These are phyloP conservation scores for Eimeria brunetti DNA, from an alignment of 169 alveolate genomes.

Conservation along the genomic window DNA sequence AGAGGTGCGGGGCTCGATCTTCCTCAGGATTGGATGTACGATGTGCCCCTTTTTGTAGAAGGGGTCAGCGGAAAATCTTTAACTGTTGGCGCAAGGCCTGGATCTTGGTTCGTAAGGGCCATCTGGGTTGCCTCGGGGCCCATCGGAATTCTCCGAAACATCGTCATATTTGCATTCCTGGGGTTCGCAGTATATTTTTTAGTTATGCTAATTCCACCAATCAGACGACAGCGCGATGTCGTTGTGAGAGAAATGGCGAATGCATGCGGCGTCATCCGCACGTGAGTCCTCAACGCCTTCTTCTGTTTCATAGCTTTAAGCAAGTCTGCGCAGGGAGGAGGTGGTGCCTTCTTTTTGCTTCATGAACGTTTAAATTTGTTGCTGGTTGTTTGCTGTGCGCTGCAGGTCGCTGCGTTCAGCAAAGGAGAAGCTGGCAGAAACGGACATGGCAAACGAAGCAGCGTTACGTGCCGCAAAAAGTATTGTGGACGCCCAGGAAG, in stretches of 20 bases:
- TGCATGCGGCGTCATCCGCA: slow-evolving; percentile 66
- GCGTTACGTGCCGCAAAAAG: neutral
- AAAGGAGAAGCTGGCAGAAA: neutral
- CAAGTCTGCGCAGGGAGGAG: neutral
- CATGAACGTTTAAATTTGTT: neutral
- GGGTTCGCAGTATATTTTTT: slow-evolving; percentile 61
- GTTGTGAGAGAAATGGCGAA: slow-evolving; percentile 60
- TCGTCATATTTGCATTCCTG: slow-evolving; percentile 56
- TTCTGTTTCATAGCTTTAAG: neutral
- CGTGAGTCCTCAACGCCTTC: neutral
- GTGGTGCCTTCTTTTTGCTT: neutral
- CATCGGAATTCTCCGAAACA: slow-evolving; percentile 66
- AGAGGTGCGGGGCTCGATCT: slow-evolving; percentile 7
- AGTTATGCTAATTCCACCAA: slow-evolving; percentile 70
- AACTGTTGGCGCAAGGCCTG: slow-evolving; percentile 48
- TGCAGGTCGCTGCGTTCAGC: slow-evolving; percentile 22
- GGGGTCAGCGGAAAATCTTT: slow-evolving; percentile 27
- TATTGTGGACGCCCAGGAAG: slow-evolving; percentile 1
- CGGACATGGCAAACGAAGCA: neutral
- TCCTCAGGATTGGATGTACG: slow-evolving; percentile 66
- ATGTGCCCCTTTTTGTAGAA: slow-evolving; percentile 50
- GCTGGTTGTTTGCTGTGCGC: neutral
- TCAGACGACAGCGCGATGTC: slow-evolving; percentile 74
- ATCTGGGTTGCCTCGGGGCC: slow-evolving; percentile 72
- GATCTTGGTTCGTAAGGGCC: slow-evolving; percentile 50